Evolutionary conservation across 139 green algal species (phyloP), one percentile per base, ranked within the genome.

Genomic region (Auxenochlorella pyrenoidosa): DNA sequence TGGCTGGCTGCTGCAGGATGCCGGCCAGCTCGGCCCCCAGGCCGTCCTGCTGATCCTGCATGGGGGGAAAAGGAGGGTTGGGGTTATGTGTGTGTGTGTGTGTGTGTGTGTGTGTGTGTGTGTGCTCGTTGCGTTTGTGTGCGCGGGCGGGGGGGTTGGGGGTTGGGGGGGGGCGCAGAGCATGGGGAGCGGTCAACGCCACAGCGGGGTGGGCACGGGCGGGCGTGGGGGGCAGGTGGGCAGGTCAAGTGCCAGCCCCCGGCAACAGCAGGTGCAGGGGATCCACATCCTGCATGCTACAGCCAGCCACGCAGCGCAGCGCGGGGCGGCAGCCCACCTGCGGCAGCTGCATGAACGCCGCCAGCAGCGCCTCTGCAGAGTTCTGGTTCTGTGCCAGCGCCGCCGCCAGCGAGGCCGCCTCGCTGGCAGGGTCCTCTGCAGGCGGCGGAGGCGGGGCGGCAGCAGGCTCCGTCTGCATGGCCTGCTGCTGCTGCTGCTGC

Each of bases 341-440:
- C 30, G 84, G 84, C 73, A 88, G 72, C 72, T 34, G 81, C 79
- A 73, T 65, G 22, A 91, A 28, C 15, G 86, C 79, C n/a, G 85
- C 83, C 63, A 91, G 63, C 60, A 91, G 86, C 36, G 88, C 77
- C 73, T 83, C 41, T 15, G 83, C 83, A 3, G 84, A 88, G 40
- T 89, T 44, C 66, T 83, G 43, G 54, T 83, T 86, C 75, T 89
- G 41, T 5, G 88, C 83, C 38, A 91, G 75, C 22, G 82, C 83
- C 22, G 83, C 83, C 34, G 88, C 88, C 70, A 87, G 54, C 30
- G 72, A 36, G 5, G 84, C 44, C 1, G 72, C 72, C 41, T 77
- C 72, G 44, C 21, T 34, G 13, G 41, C 43, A 18, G 66, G 66
- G 22, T 75, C 36, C 38, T 58, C 5, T 13, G 15, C 30, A 15